Conservation (phyloP, 345 rosid species). For the Aegle marmelos region DNA sequence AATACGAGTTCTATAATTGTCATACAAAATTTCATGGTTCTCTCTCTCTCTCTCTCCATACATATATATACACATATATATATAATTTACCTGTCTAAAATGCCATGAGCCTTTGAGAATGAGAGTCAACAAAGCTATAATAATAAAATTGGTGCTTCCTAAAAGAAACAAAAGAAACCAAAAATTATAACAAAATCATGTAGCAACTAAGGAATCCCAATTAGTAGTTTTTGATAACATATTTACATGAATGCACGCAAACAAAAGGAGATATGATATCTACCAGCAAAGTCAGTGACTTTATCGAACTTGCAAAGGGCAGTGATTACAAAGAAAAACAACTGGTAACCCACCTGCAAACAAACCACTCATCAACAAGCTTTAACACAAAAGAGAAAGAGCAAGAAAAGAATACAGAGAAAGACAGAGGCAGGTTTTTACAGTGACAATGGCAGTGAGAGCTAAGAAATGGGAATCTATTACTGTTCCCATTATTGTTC, state of each 20-base stretch:
- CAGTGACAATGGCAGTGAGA: slow-evolving; percentile 70
- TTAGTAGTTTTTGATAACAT: background rate
- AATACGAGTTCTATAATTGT: background rate
- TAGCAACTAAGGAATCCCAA: slow-evolving; percentile 6
- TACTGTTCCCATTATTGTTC: slow-evolving; percentile 58
- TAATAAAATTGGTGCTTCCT: slow-evolving; percentile 91
- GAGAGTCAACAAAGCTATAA: slow-evolving; percentile 76
- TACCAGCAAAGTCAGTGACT: slow-evolving; percentile 97
- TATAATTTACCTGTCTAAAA: slow-evolving; percentile 70
- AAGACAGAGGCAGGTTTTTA: slow-evolving; percentile 3
- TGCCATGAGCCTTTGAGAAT: slow-evolving; percentile 75
- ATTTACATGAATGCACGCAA: too few relatives aligned
- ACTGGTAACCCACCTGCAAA: slow-evolving; percentile 70
- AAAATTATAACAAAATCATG: background rate
- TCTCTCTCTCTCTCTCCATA: too few relatives aligned
- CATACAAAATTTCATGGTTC: background rate
- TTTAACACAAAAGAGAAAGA: too few relatives aligned
- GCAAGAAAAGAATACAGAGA: too few relatives aligned
- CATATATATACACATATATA: background rate
- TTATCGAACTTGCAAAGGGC: slow-evolving; percentile 82
- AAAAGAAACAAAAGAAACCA: background rate
- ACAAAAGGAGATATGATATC: background rate
- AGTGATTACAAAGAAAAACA: slow-evolving; percentile 71
- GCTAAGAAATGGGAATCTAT: slow-evolving; percentile 81
- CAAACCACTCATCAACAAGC: background rate